Evolutionary conservation across 345 rosid species (phyloP).

Genomic region (Hirschfeldia incana): DNA sequence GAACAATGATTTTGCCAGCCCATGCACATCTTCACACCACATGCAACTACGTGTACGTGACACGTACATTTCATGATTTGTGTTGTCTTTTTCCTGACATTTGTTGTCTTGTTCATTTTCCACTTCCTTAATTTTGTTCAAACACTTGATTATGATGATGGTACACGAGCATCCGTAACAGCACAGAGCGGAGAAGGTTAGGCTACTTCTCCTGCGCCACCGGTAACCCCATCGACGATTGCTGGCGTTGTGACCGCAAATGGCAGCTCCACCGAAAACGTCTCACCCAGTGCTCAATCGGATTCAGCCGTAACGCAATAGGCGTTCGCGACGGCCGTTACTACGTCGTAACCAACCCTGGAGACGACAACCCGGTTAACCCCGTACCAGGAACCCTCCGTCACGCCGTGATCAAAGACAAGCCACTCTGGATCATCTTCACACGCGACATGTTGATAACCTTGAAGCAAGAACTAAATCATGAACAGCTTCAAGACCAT

Average conservation of each 20-base stretch:
- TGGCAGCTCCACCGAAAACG: slow-evolving; percentile 60
- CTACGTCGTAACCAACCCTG: slow-evolving; percentile 59
- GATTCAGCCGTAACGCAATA: slow-evolving; percentile 78
- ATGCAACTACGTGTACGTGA: no score
- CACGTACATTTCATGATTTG: no score
- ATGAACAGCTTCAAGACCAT: no score
- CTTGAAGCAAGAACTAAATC: no score
- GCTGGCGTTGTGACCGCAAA: slow-evolving; percentile 71
- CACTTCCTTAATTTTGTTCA: no score
- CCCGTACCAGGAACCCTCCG: slow-evolving; percentile 78
- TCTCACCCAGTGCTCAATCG: slow-evolving; percentile 68
- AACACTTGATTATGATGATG: not conserved
- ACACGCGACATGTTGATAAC: no score
- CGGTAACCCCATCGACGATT: slow-evolving; percentile 82
- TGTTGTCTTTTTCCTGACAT: no score
- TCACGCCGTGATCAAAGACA: slow-evolving; percentile 76
- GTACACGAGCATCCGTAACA: slow-evolving; percentile 69
- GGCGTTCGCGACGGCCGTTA: slow-evolving; percentile 76
- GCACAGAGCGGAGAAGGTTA: slow-evolving; percentile 66
- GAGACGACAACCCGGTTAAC: slow-evolving; percentile 59
- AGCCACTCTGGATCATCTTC: slow-evolving; percentile 83
- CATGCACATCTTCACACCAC: no score
- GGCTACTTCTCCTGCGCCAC: slow-evolving; percentile 66
- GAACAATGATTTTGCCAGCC: no score
- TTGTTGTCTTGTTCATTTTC: no score